These are phyloP conservation scores for Cyclotella baltica DNA, from an alignment of 108 stramenopile genomes.

Conservation along the genomic window DNA sequence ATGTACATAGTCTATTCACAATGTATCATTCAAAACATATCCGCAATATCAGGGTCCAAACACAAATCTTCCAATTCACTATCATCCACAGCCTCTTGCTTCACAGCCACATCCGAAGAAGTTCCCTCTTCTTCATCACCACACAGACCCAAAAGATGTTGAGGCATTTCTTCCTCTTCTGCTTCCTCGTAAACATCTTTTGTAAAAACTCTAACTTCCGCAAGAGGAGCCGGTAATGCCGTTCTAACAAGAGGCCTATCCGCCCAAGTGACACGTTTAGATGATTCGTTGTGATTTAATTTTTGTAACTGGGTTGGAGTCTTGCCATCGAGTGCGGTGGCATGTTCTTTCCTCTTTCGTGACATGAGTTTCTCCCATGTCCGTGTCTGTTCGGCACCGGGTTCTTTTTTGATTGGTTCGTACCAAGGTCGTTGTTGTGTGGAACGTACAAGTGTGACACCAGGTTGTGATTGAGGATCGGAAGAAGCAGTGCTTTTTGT, in stretches of 20 bases:
- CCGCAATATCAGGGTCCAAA: constrained; percentile 6
- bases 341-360: constrained; percentile 4
- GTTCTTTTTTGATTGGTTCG: neutral
- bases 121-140: neutral
- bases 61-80: constrained; percentile 5
- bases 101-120: neutral
- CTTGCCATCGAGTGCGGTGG: neutral
- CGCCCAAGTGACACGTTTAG: neutral
- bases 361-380: constrained; percentile 9
- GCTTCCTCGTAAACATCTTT: neutral
- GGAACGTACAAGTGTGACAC: too few species aligned
- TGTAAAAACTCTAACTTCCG: neutral
- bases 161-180: neutral
- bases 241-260: constrained; percentile 2
- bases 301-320: neutral
- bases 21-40: constrained; percentile 19
- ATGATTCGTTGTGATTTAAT: neutral
- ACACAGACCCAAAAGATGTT: neutral
- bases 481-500: neutral
- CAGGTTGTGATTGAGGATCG: neutral
- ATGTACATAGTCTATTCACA: too few species aligned
- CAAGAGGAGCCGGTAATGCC: constrained; percentile 3
- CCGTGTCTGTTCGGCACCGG: neutral
- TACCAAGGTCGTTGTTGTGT: neutral
- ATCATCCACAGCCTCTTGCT: neutral